Percentiles rank a stretch among this genome's conserved stretches.
Conservation (phyloP, 352 stramenopile species). For the Globisporangium apiculatum region DNA sequence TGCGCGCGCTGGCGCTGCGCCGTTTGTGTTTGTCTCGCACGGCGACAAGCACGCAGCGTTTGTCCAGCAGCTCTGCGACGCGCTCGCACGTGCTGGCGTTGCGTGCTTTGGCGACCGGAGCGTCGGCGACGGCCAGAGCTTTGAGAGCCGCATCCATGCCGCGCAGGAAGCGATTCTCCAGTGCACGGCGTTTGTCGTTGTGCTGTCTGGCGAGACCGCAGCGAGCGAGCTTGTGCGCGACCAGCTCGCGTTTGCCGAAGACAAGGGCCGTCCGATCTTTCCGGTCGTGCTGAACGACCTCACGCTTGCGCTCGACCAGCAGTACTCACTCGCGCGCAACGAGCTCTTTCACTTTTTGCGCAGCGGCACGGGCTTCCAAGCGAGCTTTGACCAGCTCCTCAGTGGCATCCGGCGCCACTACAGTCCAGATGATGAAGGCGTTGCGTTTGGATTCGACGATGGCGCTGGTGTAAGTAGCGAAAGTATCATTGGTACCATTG, state of each 20-base stretch:
- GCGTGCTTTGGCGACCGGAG: slow-evolving; percentile 65
- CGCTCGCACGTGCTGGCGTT: slow-evolving; percentile 44
- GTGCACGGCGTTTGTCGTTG: slow-evolving; percentile 69
- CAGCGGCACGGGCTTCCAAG: slow-evolving; percentile 63
- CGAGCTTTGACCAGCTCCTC: slow-evolving; percentile 47
- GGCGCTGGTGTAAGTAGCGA: not conserved
- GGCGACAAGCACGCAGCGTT: slow-evolving; percentile 67
- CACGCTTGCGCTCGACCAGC: slow-evolving; percentile 63
- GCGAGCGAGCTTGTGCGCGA: slow-evolving; percentile 68
- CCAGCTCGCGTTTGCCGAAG: slow-evolving; percentile 76
- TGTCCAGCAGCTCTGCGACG: slow-evolving; percentile 56
- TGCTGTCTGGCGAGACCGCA: slow-evolving; percentile 73
- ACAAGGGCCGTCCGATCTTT: slow-evolving; percentile 80
- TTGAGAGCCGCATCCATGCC: slow-evolving; percentile 70
- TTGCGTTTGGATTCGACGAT: not conserved
- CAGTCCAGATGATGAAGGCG: not conserved
- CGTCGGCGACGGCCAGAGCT: slow-evolving; percentile 39
- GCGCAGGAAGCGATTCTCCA: slow-evolving; percentile 73
- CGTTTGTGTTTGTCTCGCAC: slow-evolving; percentile 77
- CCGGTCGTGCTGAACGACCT: slow-evolving; percentile 75
- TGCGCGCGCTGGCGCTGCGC: slow-evolving; percentile 13
- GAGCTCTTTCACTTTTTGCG: slow-evolving; percentile 78
- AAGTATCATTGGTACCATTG: not conserved
- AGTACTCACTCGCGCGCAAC: slow-evolving; percentile 74
- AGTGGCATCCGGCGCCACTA: slow-evolving; percentile 36